Conservation (phyloP, 441 rosid species). For the Gossypium gossypioides region DNA sequence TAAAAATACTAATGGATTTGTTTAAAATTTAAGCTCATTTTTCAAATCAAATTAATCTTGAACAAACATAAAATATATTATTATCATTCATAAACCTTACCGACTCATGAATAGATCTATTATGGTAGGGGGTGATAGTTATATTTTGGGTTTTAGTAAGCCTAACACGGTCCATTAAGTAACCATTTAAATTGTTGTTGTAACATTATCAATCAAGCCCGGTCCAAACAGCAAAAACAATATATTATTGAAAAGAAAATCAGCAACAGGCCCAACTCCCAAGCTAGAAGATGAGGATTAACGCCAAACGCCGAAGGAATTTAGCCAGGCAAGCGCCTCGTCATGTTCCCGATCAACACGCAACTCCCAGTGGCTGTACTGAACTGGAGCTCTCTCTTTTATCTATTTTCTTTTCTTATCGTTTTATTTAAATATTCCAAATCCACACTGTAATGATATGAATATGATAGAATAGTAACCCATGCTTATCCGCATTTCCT, state of each 20-base stretch:
- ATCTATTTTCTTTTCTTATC: background rate
- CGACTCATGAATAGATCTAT: too few species aligned
- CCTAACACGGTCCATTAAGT: background rate
- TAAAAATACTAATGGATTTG: too few species aligned
- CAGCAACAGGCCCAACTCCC: constrained; percentile 3
- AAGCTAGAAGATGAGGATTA: background rate
- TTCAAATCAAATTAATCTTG: too few species aligned
- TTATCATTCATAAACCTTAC: too few species aligned
- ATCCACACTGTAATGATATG: background rate
- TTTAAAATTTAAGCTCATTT: too few species aligned
- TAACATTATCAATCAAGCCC: background rate
- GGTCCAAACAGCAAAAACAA: background rate
- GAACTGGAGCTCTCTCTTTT: background rate
- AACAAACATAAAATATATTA: too few species aligned
- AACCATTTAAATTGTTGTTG: background rate
- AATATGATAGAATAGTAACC: background rate
- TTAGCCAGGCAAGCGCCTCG: constrained; percentile 21
- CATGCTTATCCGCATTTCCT: constrained; percentile 1
- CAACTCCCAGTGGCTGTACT: background rate
- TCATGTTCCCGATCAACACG: constrained; percentile 15
- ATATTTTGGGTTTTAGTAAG: too few species aligned
- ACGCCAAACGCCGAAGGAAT: background rate
- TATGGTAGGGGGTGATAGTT: too few species aligned
- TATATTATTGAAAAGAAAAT: too few species aligned
- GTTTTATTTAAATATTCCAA: background rate